These are phyloP conservation scores for Linnemannia schmuckeri DNA, from an alignment of 192 early-diverging fungal genomes.

Conservation along the genomic window DNA sequence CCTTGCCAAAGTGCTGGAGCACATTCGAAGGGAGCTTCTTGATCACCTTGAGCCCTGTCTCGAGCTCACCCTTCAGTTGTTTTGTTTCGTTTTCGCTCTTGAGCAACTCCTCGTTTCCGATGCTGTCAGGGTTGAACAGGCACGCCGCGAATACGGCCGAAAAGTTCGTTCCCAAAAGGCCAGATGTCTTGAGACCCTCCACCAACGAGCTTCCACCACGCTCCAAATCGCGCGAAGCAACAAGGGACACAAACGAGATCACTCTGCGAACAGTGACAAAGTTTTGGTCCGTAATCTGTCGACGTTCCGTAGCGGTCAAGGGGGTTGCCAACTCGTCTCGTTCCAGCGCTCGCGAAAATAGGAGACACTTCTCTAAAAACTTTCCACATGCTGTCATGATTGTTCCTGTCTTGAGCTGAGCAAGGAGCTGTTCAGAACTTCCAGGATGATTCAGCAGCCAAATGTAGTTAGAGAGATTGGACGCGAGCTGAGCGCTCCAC, in stretches of 20 bases:
- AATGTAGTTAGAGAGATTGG: conserved; percentile 41
- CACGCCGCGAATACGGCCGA: conserved; percentile 59
- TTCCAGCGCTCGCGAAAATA: conserved; percentile 2
- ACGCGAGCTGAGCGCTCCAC: conserved; percentile 51
- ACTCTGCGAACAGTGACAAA: conserved; percentile 24
- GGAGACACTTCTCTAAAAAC: conserved; percentile 43
- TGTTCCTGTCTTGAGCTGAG: conserved; percentile 5
- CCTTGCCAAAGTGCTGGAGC: conserved; percentile 7
- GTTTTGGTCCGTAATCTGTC: conserved; percentile 45
- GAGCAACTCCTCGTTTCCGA: conserved; percentile 49
- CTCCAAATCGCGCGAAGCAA: conserved; percentile 15
- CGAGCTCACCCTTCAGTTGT: conserved; percentile 30
- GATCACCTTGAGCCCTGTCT: conserved; percentile 27
- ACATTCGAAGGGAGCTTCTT: conserved; percentile 7
- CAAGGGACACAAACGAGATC: conserved; percentile 19
- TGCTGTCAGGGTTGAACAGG: conserved; percentile 61
- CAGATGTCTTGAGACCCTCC: conserved; percentile 13
- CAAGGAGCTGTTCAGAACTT: conserved; percentile 9
- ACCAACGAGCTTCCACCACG: conserved; percentile 14
- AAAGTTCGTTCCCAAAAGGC: conserved; percentile 55
- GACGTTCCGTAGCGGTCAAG: conserved; percentile 25
- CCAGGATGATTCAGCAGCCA: conserved; percentile 47
- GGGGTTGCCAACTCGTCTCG: conserved; percentile 1
- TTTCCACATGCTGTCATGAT: conserved; percentile 15
- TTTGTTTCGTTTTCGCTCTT: conserved; percentile 30